Conservation (phyloP, 2,329 filamentous ascomycete genomes). For the Raffaelea deltoideospora region DNA sequence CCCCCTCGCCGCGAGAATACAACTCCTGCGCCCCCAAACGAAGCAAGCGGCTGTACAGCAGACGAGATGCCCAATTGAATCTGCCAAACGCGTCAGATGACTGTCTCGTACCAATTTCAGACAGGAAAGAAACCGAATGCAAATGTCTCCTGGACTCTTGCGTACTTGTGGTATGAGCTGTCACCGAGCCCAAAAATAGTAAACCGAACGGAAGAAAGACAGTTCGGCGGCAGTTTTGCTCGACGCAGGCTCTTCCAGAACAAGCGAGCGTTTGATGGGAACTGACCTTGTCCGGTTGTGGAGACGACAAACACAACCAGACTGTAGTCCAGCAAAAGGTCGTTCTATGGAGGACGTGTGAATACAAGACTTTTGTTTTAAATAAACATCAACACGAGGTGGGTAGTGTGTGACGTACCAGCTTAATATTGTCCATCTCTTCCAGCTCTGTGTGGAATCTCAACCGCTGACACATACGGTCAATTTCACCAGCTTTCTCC, state of each 20-base stretch:
- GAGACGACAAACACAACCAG: constrained; percentile 71
- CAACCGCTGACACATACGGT: constrained; percentile 56
- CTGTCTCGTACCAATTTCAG: neutral
- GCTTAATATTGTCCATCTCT: constrained; percentile 60
- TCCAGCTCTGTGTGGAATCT: constrained; percentile 62
- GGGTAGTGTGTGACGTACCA: constrained; percentile 38
- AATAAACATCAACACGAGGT: neutral
- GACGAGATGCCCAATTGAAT: constrained; percentile 86
- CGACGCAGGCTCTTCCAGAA: constrained; percentile 81
- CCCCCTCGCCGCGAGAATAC: constrained; percentile 68
- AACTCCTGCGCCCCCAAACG: constrained; percentile 72
- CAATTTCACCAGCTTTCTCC: constrained; percentile 78
- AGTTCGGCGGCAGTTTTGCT: constrained; percentile 58
- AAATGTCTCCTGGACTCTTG: constrained; percentile 1
- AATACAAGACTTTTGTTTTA: no score
- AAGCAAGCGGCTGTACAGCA: constrained; percentile 67
- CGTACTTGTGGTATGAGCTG: constrained; percentile 81
- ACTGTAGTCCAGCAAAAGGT: constrained; percentile 28
- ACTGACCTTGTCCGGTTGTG: constrained; percentile 87
- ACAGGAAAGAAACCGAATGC: neutral
- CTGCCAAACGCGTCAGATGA: constrained; percentile 22
- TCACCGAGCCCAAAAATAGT: constrained; percentile 86
- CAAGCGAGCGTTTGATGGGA: constrained; percentile 64
- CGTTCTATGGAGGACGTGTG: no score
- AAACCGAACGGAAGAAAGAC: constrained; percentile 55